Percentiles rank a stretch among this genome's conserved stretches.
Evolutionary conservation across 192 early-diverging fungal species (phyloP).

Genomic region (Backusella tarrabulga): DNA sequence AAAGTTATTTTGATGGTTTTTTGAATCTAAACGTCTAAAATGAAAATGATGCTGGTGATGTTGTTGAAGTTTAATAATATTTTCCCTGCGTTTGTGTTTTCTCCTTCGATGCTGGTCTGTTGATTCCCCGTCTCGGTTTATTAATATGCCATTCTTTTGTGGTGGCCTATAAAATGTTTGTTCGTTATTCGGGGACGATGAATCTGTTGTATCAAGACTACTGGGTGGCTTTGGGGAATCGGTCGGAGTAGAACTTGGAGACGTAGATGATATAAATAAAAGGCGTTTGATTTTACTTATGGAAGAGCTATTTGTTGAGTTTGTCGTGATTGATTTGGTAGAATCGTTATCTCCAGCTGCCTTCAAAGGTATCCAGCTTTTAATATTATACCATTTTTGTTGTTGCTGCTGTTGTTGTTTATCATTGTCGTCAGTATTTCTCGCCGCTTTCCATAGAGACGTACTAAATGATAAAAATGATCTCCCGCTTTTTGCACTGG

Average conservation of each 20-base stretch:
- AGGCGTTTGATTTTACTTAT: slow-evolving; percentile 7
- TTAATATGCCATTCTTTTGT: slow-evolving; percentile 10
- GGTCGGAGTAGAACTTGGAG: background rate
- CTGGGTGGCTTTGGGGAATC: background rate
- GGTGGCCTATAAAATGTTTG: background rate
- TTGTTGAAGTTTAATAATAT: slow-evolving; percentile 9
- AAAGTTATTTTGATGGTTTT: background rate
- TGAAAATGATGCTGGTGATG: slow-evolving; percentile 5
- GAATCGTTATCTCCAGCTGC: background rate
- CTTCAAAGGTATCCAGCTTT: slow-evolving; percentile 10
- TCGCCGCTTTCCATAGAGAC: background rate
- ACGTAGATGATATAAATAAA: background rate
- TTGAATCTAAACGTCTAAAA: slow-evolving; percentile 6
- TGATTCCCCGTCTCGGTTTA: slow-evolving; percentile 18
- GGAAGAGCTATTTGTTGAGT: slow-evolving; percentile 1
- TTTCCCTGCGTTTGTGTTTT: background rate
- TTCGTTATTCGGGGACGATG: background rate
- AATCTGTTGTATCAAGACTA: background rate
- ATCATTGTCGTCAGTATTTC: background rate
- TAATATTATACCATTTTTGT: slow-evolving; percentile 6
- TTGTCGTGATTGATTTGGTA: background rate
- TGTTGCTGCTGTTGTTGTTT: background rate
- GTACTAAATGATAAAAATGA: slow-evolving; percentile 25
- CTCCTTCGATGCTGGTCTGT: slow-evolving; percentile 12
- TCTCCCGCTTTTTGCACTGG: slow-evolving; percentile 10